Base-by-base conservation (phyloP, 2,329 filamentous ascomycete genomes). In the Ophiosphaerella korrae region DNA sequence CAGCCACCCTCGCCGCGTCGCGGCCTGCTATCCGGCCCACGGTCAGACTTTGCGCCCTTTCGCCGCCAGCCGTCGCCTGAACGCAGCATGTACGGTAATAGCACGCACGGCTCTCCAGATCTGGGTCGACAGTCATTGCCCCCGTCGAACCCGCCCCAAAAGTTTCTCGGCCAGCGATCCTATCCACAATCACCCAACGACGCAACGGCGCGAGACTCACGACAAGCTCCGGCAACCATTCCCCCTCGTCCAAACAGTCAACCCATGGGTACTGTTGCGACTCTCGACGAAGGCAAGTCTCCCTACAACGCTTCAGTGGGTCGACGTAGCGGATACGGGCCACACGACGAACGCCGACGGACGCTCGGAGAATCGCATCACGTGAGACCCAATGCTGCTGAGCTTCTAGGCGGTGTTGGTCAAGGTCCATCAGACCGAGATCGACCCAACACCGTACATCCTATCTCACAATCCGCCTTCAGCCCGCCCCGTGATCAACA, bases 1-100 rank as follows among this genome's bases (percentile, higher is more conserved):
- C 77, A 77, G 52, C 77, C 78, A 38, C 76, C 77, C 35, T 80
- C 78, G 18, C 78, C 74, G 26, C 66, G 73, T 48, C 72, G 72
- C 42, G 64, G 53, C 26, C 57, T 69, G 45, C 57, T 66, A 40
- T 59, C 68, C 43, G 68, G 57, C 16, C 47, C 66, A 5, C 65
- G 70, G 50, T 52, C 69, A 48, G 73, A 75, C 8, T 74, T 72
- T 48, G 64, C 60, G 32, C 57, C 67, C 9, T 75, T 69, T 44
- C 68, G 71, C 33, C 68, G 71, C 16, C 70, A 73, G 34, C 57
- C 68, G 23, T 74, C 74, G 13, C 73, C 74, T 8, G 74, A 76
- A 9, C 67, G 71, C 50, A 64, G 67, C 52, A 57, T 66, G 42
- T 66, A 69, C 39, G 52, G 56, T 9, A 57, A 72, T 55, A 68